Percentiles rank a stretch among this genome's conserved stretches.
Evolutionary conservation across 2,329 filamentous ascomycete genomes (phyloP).

Genomic region (Ascocoryne sarcoides): DNA sequence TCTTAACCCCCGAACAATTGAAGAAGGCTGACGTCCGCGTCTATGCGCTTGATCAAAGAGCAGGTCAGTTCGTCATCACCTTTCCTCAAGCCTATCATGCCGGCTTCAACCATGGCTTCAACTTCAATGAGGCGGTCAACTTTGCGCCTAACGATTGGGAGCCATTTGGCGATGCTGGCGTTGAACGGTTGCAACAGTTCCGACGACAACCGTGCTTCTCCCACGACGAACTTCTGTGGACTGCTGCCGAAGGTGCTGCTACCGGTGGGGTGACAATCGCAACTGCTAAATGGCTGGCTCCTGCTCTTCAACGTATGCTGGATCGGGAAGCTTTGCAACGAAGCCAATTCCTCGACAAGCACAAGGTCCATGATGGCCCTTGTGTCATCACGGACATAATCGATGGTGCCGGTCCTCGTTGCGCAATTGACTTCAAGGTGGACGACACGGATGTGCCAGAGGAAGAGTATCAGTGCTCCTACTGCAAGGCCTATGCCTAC

Average conservation of each 20-base stretch:
- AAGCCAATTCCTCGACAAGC: conserved; percentile 57
- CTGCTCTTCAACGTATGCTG: conserved; percentile 71
- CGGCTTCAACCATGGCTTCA: conserved; percentile 97
- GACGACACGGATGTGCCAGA: conserved; percentile 72
- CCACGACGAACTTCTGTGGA: conserved; percentile 88
- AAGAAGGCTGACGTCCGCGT: conserved; percentile 89
- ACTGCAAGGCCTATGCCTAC: conserved; percentile 89
- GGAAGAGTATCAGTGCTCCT: conserved; percentile 84
- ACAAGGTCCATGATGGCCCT: conserved; percentile 41
- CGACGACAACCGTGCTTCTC: conserved; percentile 93
- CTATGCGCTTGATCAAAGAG: conserved; percentile 90
- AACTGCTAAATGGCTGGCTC: conserved; percentile 90
- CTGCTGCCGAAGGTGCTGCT: conserved; percentile 71
- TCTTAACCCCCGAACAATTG: conserved; percentile 86
- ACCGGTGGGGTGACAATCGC: conserved; percentile 61
- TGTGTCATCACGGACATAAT: conserved; percentile 24
- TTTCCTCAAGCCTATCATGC: conserved; percentile 97
- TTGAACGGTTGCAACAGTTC: conserved; percentile 79
- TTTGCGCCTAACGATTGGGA: conserved; percentile 96
- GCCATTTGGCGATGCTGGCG: conserved; percentile 76
- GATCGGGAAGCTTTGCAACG: conserved; percentile 64
- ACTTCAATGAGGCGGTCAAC: conserved; percentile 98
- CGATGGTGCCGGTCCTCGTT: conserved; percentile 33
- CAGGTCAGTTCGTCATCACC: conserved; percentile 91
- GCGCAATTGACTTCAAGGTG: conserved; percentile 52